Evolutionary conservation across 768 basidiomycete species (phyloP), one percentile per base, ranked within the genome.

Genomic region (Mycena chlorophos): DNA sequence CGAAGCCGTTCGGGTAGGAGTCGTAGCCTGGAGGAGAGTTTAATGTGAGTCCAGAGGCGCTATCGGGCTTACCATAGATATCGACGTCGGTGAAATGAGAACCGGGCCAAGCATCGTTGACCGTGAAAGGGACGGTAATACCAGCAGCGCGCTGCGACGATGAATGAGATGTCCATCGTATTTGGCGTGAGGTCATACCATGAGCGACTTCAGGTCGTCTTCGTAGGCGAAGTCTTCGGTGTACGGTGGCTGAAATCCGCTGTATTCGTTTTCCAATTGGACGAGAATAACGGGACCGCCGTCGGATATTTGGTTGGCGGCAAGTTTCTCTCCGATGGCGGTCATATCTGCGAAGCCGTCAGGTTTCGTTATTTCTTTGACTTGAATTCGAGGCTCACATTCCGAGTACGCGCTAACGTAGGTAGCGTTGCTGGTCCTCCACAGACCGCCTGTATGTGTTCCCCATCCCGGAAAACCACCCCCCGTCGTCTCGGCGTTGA

Each of bases 381-480:
- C 1, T 0, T 14, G 5, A 3, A 19, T 5, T 22, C 8, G 22
- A 4, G 12, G 14, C 38, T 51, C 45, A 61, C 60, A 78, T 37
- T 72, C 74, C 31, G 70, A 61, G 73, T 81, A 85, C 0, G 84
- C 83, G 28, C 76, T 70, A 26, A 76, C 54, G 53, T 74, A 77
- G 3, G 75, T 70, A 10, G 70, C 51, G 50, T 78, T 78, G 4
- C 67, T 68, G 0, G 76, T 77, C 55, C 76, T 68, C 75, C 75
- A 78, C 40, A 78, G 64, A 29, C 80, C 79, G 16, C 73, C 67
- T 1, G 79, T 81, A 57, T 78, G 71, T 10, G 77, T 78, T 37
- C 79, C 78, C 82, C 81, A 83, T 19, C 82, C 82, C 12, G 83
- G 83, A 46, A 84, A 78, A 1, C 82, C 80, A 57, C 78, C 78